Evolutionary conservation across 768 basidiomycete genomes (phyloP).

Genomic region (Tylopilus vinaceipallidus): DNA sequence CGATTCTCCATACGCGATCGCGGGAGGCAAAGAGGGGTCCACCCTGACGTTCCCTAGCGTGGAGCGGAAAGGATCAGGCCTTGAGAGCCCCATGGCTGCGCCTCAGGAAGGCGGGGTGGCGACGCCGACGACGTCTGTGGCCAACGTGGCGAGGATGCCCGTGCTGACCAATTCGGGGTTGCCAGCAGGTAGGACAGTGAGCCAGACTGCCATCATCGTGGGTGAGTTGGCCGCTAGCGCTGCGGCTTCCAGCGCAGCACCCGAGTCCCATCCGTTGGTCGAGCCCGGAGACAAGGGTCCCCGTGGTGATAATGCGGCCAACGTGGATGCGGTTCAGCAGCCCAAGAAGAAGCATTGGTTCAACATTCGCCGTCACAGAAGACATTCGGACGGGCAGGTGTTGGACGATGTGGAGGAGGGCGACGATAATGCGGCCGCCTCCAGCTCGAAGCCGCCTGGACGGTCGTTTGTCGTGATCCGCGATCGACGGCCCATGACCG

Average conservation of each 20-base stretch:
- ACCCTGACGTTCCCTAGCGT: constrained; percentile 68
- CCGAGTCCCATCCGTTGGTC: constrained; percentile 23
- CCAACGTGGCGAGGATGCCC: constrained; percentile 44
- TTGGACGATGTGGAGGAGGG: constrained; percentile 26
- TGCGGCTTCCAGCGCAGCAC: constrained; percentile 12
- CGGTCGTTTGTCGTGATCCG: constrained; percentile 71
- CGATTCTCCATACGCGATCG: constrained; percentile 81
- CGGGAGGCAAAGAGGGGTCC: constrained; percentile 45
- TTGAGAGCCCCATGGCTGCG: constrained; percentile 24
- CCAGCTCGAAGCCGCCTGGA: constrained; percentile 37
- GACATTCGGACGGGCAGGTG: constrained; percentile 55
- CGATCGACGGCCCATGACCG: constrained; percentile 45
- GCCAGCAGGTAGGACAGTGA: constrained; percentile 72
- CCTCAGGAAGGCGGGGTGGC: constrained; percentile 42
- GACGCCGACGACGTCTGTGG: constrained; percentile 49
- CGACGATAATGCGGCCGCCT: constrained; percentile 25
- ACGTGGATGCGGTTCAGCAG: constrained; percentile 43
- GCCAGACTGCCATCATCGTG: constrained; percentile 85
- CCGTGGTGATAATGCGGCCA: constrained; percentile 23
- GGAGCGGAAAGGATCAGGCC: constrained; percentile 39
- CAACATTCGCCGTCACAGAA: constrained; percentile 55
- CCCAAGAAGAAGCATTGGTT: constrained; percentile 74
- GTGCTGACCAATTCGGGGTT: constrained; percentile 32
- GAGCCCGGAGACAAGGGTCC: constrained; percentile 18
- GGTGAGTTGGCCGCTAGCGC: constrained; percentile 40